phyloP scores from a whole-genome alignment of 1,139 yeast genomes.

The Hyphopichia fennica region DNA sequence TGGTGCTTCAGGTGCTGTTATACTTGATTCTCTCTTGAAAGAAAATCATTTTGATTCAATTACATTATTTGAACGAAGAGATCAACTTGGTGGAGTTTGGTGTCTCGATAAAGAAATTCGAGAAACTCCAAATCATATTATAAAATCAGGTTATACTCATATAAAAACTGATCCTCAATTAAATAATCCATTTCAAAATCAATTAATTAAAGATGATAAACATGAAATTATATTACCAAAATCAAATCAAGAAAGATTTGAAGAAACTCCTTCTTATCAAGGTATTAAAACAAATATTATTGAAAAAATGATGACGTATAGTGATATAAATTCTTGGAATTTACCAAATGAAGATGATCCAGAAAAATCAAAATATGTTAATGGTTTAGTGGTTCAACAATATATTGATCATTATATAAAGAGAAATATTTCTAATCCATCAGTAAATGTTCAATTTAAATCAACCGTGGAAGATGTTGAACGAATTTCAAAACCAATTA shows the following conservation, averaged over 20 bases:
- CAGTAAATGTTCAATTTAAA: conserved; percentile 21
- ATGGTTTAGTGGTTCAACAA: conserved; percentile 24
- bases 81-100: conserved; percentile 35
- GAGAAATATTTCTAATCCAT: conserved; percentile 18
- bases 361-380: conserved; percentile 25
- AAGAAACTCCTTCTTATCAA: conserved; percentile 40
- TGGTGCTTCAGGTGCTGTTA: conserved; percentile 53
- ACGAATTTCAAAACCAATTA: conserved; percentile 14
- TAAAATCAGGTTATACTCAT: conserved; percentile 22
- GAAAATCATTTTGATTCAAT: conserved; percentile 24
- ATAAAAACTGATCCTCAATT: conserved; percentile 29
- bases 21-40: conserved; percentile 37
- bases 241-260: conserved; percentile 21
- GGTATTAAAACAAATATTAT: conserved; percentile 41
- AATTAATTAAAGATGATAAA: background rate
- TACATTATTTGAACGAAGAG: conserved; percentile 30
- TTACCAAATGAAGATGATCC: conserved; percentile 22
- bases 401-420: conserved; percentile 36
- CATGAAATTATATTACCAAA: conserved; percentile 9
- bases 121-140: conserved; percentile 22
- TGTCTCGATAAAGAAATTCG: conserved; percentile 21
- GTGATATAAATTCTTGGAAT: conserved; percentile 37
- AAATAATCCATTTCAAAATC: conserved; percentile 25
- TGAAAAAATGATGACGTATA: conserved; percentile 46
- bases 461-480: conserved; percentile 43